Percentiles rank a stretch among this genome's conserved stretches.
phyloP scores from a whole-genome alignment of 2,329 filamentous ascomycete genomes.

The Phaeoacremonium minimum region DNA sequence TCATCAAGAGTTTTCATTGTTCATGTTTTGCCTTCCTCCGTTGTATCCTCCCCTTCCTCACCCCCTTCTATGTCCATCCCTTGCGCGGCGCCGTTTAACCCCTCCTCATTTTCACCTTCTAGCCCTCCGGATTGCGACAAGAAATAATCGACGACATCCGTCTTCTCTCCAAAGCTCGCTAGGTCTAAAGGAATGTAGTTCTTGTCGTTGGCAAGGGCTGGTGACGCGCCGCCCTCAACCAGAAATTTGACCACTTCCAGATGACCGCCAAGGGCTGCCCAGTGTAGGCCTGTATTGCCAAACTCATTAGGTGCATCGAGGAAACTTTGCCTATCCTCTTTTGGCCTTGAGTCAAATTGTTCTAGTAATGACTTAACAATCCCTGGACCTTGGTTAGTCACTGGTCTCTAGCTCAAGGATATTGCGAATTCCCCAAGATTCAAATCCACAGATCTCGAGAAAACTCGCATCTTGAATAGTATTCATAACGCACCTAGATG shows the following conservation, averaged over 20 bases:
- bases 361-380: slow-evolving; percentile 38
- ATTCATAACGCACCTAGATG: slow-evolving; percentile 58
- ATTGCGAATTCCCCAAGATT: too few relatives aligned
- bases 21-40: slow-evolving; percentile 1
- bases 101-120: slow-evolving; percentile 42
- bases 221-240: slow-evolving; percentile 71
- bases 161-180: slow-evolving; percentile 66
- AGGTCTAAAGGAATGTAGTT: slow-evolving; percentile 78
- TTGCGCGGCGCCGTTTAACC: slow-evolving; percentile 30
- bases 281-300: slow-evolving; percentile 90
- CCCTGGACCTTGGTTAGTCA: slow-evolving; percentile 24
- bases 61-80: slow-evolving; percentile 32
- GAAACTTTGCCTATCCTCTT: slow-evolving; percentile 42
- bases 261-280: slow-evolving; percentile 88
- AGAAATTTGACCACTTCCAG: slow-evolving; percentile 74
- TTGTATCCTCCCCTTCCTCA: slow-evolving; percentile 17
- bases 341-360: slow-evolving; percentile 34
- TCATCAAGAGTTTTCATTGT: neutral
- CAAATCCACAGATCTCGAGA: too few relatives aligned
- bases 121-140: slow-evolving; percentile 41
- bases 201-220: slow-evolving; percentile 73
- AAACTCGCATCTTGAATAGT: too few relatives aligned
- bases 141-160: slow-evolving; percentile 60
- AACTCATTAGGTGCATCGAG: slow-evolving; percentile 70
- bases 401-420: too few relatives aligned